Base-by-base conservation (phyloP, 805 yeast species). In the Yarrowia bubula region DNA sequence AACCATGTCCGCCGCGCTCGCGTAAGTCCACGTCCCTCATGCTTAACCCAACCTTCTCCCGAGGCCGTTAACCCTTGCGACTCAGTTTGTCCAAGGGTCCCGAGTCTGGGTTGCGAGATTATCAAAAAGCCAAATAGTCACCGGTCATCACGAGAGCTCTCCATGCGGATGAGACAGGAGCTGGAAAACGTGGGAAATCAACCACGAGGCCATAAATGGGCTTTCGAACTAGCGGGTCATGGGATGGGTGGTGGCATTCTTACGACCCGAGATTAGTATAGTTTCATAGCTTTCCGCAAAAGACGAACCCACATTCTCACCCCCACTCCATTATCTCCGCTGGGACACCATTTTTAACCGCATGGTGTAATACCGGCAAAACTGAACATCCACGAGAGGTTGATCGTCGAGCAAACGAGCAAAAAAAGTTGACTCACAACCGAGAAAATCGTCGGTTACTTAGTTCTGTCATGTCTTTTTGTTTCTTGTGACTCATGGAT, bases 1-100 rank as follows among this genome's bases (percentile, higher is more conserved):
- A 33, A 7, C 53, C 39, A 48, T 6, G 3, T 15, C 53, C 53
- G 53, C 15, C 28, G 14, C n/a, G 38, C 38, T 35, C 38, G 38
- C 38, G 38, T 35, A 35, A 35, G 38, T 10, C 18, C 53, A 17
- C 53, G 15, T 48, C 39, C 31, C 11, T 17, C 53, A 48, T 48
- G 53, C 53, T 48, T n/a, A 33, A 48, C 18, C 11, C 35, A 44
- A 48, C 38, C 39, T 48, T 48, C 38, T 33, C n/a, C 53, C 53
- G 53, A 48, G 53, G 53, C 39, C 53, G 53, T 48, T 48, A 48
- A 48, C 53, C 53, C 53, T 48, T 48, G 53, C 53, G 38, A 28
- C 15, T 3, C 8, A 9, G 38, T 10, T 18, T 13, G 33, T n/a
- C 50, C n/a, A 22, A n/a, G 53, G 53, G 53, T n/a, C 17, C 53